phyloP scores from a whole-genome alignment of 768 basidiomycete species.

The Mycena leptocephala region DNA sequence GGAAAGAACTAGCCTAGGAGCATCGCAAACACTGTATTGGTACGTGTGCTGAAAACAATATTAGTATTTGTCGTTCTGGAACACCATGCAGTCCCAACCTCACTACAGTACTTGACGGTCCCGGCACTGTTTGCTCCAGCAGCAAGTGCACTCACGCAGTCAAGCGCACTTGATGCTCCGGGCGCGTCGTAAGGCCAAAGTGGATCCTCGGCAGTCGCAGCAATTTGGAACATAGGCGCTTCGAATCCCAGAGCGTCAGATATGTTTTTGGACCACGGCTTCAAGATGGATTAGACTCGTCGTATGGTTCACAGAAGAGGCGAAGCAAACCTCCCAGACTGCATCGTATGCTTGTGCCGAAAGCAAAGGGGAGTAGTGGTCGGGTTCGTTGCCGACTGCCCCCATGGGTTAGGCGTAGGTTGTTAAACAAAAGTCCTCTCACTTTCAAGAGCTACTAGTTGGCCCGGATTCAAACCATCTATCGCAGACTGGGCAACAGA shows the following conservation, averaged over 20 bases:
- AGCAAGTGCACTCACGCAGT: slow-evolving; percentile 65
- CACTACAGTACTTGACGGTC: slow-evolving; percentile 65
- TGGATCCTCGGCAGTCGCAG: slow-evolving; percentile 66
- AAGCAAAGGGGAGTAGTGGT: slow-evolving; percentile 61
- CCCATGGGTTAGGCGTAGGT: background rate
- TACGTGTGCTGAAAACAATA: slow-evolving; percentile 56
- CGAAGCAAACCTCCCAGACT: slow-evolving; percentile 59
- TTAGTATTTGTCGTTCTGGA: background rate
- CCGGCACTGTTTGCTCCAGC: slow-evolving; percentile 60
- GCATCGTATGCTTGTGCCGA: slow-evolving; percentile 60
- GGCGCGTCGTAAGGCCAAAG: slow-evolving; percentile 66
- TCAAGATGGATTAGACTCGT: background rate
- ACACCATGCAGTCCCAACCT: slow-evolving; percentile 32
- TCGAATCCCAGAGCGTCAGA: slow-evolving; percentile 55
- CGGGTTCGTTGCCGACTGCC: slow-evolving; percentile 70
- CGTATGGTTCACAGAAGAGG: background rate
- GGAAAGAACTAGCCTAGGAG: slow-evolving; percentile 39
- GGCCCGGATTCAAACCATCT: slow-evolving; percentile 52
- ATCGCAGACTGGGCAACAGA: slow-evolving; percentile 61
- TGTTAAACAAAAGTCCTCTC: background rate
- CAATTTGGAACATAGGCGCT: slow-evolving; percentile 64
- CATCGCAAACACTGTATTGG: slow-evolving; percentile 67
- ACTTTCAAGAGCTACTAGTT: slow-evolving; percentile 66
- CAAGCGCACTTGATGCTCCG: slow-evolving; percentile 59
- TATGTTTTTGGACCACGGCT: slow-evolving; percentile 69